Base-by-base conservation (phyloP, 257 asterid species). In the Nicotiana undulata region DNA sequence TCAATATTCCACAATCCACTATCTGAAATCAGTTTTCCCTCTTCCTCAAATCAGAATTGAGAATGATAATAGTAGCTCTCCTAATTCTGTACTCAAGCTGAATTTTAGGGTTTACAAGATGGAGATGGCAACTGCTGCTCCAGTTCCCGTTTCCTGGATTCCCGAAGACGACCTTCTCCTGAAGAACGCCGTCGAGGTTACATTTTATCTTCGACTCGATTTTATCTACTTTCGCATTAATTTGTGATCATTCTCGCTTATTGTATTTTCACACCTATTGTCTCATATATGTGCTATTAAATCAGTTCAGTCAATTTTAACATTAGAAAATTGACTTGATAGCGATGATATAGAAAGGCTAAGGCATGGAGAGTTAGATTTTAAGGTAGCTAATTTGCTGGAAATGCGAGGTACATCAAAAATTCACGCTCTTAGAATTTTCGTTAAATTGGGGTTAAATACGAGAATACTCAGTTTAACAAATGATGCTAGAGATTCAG, bases 141-240 rank as follows among this genome's bases (percentile, higher is more conserved):
- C 89, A 79, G 88, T 63, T 68, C 67, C 90, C 44, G n/a, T 80
- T 80, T 79, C 80, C 70, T 95, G 98, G 99, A 86, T 87, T 76
- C 92, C 98, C 32, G 97, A 93, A 81, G 99, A 95, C 68, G 98
- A 95, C 89, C 87, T 95, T 78, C 83, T 93, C 86, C 79, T 95
- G 85, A 95, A 92, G 89, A 92, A 88, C 83, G 92, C 97, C 17
- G 88, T 91, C 20, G 98, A 95, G 99, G 98, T 94, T 85, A 80
- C 3, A 16, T 10, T 64, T 46, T 20, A 56, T 32, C 55, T 40
- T 78, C 31, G 29, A 20, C 68, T 40, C 28, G 10, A 22, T 22
- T 10, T 6, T 84, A 65, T 64, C 24, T 49, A 5, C 6, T 46
- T 77, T n/a, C 79, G 32, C 53, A 56, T 83, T 2, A 31, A 61